Percentiles rank a stretch among this genome's conserved stretches.
Evolutionary conservation across 768 basidiomycete genomes (phyloP).

Genomic region (Russula lepida): DNA sequence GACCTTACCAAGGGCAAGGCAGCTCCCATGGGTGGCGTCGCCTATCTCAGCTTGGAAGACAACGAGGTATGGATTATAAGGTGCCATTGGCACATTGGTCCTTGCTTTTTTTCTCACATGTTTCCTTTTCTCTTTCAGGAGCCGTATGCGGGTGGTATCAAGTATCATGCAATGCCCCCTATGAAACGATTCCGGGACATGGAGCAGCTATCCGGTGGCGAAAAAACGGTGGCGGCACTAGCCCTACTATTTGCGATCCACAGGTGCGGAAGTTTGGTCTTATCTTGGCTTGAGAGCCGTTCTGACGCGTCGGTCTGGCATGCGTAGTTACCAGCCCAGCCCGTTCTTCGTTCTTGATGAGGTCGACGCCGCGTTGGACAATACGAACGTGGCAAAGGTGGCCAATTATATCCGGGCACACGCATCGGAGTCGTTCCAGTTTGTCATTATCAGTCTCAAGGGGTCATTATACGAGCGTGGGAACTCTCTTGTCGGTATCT

Average conservation of each 20-base stretch:
- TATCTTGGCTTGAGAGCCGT: not conserved
- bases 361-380: constrained; percentile 95
- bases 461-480: constrained; percentile 87
- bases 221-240: constrained; percentile 97
- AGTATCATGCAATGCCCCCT: constrained; percentile 99
- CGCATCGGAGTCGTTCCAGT: constrained; percentile 82
- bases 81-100: not conserved
- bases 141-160: constrained; percentile 83
- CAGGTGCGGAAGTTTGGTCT: constrained; percentile 39
- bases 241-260: constrained; percentile 96
- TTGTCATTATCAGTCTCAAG: constrained; percentile 96
- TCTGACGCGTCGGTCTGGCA: not conserved
- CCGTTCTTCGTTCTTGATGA: constrained; percentile 99
- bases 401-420: constrained; percentile 88
- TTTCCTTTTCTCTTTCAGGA: constrained; percentile 39
- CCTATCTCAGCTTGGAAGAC: constrained; percentile 93
- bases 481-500: constrained; percentile 86
- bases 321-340: constrained; percentile 79
- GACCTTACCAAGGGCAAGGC: constrained; percentile 94
- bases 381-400: constrained; percentile 96
- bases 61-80: constrained; percentile 58
- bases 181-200: constrained; percentile 99
- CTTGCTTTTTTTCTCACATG: not conserved
- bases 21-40: constrained; percentile 91
- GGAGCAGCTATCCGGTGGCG: constrained; percentile 97